These are phyloP conservation scores for Neofusicoccum cordaticola DNA, from an alignment of 2,329 filamentous ascomycete species.

Conservation along the genomic window DNA sequence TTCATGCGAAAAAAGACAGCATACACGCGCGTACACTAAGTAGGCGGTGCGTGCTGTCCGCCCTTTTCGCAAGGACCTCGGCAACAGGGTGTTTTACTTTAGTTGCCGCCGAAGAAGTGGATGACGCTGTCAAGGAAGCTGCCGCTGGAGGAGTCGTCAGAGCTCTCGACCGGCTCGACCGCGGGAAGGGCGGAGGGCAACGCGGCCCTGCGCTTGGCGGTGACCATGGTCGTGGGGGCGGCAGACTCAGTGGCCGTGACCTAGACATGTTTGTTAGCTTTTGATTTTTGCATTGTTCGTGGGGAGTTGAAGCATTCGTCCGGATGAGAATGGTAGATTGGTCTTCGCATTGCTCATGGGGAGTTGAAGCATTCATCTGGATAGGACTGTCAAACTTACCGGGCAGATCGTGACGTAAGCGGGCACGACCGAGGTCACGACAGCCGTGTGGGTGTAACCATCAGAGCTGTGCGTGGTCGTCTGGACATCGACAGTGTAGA, in stretches of 20 bases:
- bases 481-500: conserved; percentile 1
- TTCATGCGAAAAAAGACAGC: no score
- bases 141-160: background rate
- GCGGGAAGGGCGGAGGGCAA: background rate
- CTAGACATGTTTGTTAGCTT: background rate
- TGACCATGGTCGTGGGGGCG: background rate
- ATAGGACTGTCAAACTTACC: background rate
- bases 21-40: no score
- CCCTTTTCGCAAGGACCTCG: no score
- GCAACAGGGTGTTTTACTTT: no score
- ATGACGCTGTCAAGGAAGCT: background rate
- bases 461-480: background rate
- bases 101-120: background rate
- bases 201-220: conserved; percentile 8
- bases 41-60: no score
- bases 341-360: background rate
- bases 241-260: background rate
- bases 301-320: background rate
- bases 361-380: background rate
- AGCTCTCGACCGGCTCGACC: background rate
- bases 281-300: background rate
- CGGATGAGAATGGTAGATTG: no score
- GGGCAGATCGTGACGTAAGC: conserved; percentile 11
- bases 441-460: background rate
- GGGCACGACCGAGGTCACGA: conserved; percentile 1